Conservation (phyloP, 2,329 filamentous ascomycete genomes). For the Diaporthe vaccinii region DNA sequence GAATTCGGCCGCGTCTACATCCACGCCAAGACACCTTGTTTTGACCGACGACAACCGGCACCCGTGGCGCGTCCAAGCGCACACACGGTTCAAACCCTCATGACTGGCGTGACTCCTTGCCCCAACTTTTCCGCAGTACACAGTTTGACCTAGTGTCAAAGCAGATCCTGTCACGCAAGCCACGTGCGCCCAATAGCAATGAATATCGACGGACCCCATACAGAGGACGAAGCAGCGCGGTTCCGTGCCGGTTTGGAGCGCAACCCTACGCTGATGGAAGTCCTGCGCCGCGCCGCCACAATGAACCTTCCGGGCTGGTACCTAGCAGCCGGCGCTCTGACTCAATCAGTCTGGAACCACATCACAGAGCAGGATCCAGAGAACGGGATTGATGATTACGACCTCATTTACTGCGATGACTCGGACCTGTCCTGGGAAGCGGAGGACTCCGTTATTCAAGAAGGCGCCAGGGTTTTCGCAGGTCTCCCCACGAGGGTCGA, state of each 20-base stretch:
- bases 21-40: background rate
- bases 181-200: background rate
- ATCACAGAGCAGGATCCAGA: slow-evolving; percentile 48
- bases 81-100: no score
- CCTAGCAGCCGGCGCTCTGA: slow-evolving; percentile 52
- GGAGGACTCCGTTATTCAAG: slow-evolving; percentile 52
- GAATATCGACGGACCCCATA: slow-evolving; percentile 37
- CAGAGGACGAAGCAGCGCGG: slow-evolving; percentile 32
- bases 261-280: slow-evolving; percentile 40
- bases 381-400: slow-evolving; percentile 54
- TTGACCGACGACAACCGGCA: background rate
- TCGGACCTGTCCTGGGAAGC: slow-evolving; percentile 53
- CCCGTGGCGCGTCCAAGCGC: background rate
- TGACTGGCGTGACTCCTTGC: background rate
- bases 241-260: slow-evolving; percentile 34
- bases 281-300: slow-evolving; percentile 38
- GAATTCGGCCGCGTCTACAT: background rate
- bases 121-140: background rate
- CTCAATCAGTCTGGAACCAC: slow-evolving; percentile 56
- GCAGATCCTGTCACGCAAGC: background rate
- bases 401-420: slow-evolving; percentile 53
- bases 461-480: slow-evolving; percentile 48
- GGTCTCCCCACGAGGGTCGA: slow-evolving; percentile 51
- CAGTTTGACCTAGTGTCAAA: background rate
- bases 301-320: slow-evolving; percentile 40